Conservation (phyloP, 768 basidiomycete species). For the Suillus americanus region DNA sequence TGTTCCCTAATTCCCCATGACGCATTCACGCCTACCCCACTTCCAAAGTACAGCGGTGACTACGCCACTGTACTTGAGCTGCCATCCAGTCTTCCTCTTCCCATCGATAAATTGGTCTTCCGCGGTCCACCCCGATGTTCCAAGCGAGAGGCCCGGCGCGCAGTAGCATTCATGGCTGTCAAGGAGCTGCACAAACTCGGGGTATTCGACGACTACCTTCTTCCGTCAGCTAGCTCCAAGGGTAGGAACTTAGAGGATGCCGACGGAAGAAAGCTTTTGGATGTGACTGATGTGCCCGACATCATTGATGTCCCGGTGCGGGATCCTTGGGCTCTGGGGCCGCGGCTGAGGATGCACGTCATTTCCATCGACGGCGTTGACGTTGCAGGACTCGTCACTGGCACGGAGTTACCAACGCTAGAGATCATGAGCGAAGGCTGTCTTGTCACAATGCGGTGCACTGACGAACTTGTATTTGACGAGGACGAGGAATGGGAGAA, state of each 20-base stretch:
- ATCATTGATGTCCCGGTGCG: conserved; percentile 60
- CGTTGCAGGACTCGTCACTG: conserved; percentile 67
- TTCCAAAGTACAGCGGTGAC: conserved; percentile 62
- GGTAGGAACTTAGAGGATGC: conserved; percentile 52
- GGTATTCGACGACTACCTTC: conserved; percentile 79
- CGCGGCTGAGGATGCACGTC: conserved; percentile 62
- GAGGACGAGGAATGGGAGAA: conserved; percentile 46
- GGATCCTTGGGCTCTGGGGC: conserved; percentile 65
- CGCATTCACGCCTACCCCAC: conserved; percentile 57
- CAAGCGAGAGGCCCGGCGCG: conserved; percentile 82
- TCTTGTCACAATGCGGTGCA: conserved; percentile 40
- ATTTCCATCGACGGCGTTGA: conserved; percentile 49
- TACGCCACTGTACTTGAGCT: conserved; percentile 60
- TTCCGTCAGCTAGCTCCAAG: conserved; percentile 60
- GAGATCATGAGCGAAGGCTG: conserved; percentile 40
- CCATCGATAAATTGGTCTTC: conserved; percentile 51
- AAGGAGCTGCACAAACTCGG: conserved; percentile 65
- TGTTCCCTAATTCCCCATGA: conserved; percentile 78
- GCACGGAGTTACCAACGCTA: conserved; percentile 50
- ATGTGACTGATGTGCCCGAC: conserved; percentile 46
- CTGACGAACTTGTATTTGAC: conserved; percentile 47
- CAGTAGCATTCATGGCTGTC: conserved; percentile 79
- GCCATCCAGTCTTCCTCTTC: conserved; percentile 65
- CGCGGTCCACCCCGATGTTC: conserved; percentile 59
- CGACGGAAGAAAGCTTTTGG: conserved; percentile 45